phyloP scores from a whole-genome alignment of 2,329 filamentous ascomycete species.

The Penicillium sp. region DNA sequence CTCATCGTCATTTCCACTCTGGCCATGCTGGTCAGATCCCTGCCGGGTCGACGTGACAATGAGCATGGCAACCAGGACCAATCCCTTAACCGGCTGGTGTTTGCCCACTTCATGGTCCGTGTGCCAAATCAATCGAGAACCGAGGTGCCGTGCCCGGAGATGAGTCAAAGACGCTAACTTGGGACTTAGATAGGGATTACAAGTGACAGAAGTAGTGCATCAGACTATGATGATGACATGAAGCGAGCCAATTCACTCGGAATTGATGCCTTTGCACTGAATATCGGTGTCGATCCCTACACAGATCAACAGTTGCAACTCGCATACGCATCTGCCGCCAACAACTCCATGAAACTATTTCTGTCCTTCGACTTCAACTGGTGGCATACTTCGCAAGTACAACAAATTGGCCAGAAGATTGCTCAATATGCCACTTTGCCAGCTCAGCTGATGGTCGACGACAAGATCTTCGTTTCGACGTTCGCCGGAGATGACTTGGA shows the following conservation, averaged over 20 bases:
- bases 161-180: not conserved
- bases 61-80: not conserved
- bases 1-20: not conserved
- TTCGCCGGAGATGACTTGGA: slow-evolving; percentile 55
- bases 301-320: slow-evolving; percentile 49
- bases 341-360: slow-evolving; percentile 55
- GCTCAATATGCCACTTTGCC: slow-evolving; percentile 47
- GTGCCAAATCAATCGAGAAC: too few relatives aligned
- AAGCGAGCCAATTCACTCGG: slow-evolving; percentile 45
- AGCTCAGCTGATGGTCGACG: slow-evolving; percentile 54
- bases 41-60: not conserved
- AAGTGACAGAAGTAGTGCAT: slow-evolving; percentile 44
- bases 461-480: slow-evolving; percentile 56
- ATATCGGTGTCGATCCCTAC: slow-evolving; percentile 51
- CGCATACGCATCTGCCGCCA: slow-evolving; percentile 53
- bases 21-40: not conserved
- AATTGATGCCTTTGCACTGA: slow-evolving; percentile 55
- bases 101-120: slow-evolving; percentile 50
- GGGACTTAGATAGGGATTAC: slow-evolving; percentile 48
- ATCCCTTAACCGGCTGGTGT: slow-evolving; percentile 37
- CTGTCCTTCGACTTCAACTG: slow-evolving; percentile 61
- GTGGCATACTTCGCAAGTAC: slow-evolving; percentile 43
- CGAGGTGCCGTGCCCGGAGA: not conserved
- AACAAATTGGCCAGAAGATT: slow-evolving; percentile 49
- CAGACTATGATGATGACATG: slow-evolving; percentile 54